Conservation (phyloP, 169 alveolate genomes). For the Condylostoma magnum region DNA sequence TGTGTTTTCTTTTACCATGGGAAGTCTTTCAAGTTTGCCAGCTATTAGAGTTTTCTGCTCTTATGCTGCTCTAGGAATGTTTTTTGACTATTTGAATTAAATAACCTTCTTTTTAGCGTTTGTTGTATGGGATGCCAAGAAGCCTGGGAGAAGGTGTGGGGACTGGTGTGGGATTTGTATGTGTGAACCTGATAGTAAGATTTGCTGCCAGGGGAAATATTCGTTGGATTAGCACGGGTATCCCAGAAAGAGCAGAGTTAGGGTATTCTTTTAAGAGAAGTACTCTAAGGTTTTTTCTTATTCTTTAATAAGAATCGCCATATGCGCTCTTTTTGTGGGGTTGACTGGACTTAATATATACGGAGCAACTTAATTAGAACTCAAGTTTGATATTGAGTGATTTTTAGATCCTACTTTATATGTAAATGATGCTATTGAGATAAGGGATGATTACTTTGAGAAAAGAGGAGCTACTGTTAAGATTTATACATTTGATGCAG, state of each 20-base stretch:
- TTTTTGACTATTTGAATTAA: background rate
- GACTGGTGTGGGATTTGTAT: slow-evolving; percentile 15
- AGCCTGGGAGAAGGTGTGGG: background rate
- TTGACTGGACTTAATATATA: background rate
- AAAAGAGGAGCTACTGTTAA: background rate
- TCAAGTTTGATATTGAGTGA: background rate
- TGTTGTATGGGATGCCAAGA: background rate
- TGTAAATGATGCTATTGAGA: background rate
- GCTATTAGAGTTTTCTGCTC: slow-evolving; percentile 11
- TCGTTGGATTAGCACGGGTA: background rate
- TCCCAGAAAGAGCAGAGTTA: background rate
- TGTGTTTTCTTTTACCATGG: slow-evolving; percentile 1
- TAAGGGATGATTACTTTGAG: slow-evolving; percentile 13
- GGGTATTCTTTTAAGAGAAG: background rate
- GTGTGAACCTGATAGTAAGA: background rate
- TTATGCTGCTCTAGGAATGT: slow-evolving; percentile 19
- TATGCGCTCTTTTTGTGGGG: background rate
- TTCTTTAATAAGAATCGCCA: background rate
- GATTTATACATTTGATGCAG: background rate
- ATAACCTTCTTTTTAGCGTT: slow-evolving; percentile 14
- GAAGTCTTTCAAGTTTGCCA: background rate
- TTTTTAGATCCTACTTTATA: background rate
- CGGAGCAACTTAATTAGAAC: background rate
- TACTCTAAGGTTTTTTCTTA: slow-evolving; percentile 1
- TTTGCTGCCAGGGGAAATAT: background rate